Percentiles rank a stretch among this genome's conserved stretches.
Conservation (phyloP, 1,284 basidiomycete genomes). For the Cryptococcus sp. region DNA sequence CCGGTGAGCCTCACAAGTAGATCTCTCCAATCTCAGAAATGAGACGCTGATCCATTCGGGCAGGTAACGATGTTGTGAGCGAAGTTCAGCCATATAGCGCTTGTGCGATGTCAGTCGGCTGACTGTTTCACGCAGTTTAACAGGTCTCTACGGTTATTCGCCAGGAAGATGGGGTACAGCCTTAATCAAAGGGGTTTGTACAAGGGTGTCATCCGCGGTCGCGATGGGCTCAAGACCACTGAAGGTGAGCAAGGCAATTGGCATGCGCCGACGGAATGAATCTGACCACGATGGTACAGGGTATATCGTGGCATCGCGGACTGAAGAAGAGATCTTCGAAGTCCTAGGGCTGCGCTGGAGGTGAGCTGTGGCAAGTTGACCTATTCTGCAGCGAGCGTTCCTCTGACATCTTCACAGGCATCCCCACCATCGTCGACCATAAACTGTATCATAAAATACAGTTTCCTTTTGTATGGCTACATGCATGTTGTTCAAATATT, state of each 20-base stretch:
- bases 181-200: constrained; percentile 82
- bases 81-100: neutral
- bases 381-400: neutral
- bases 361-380: constrained; percentile 10
- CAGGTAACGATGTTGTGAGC: constrained; percentile 74
- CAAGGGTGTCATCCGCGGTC: constrained; percentile 66
- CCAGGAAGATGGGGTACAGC: constrained; percentile 72
- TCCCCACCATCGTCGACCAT: constrained; percentile 36
- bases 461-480: constrained; percentile 2
- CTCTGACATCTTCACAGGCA: constrained; percentile 14
- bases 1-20: constrained; percentile 54
- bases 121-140: constrained; percentile 64
- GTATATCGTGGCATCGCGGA: constrained; percentile 69
- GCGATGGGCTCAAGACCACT: constrained; percentile 61
- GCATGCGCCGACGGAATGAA: neutral
- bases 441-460: neutral
- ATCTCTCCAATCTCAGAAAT: constrained; percentile 43
- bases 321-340: constrained; percentile 77
- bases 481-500: constrained; percentile 8
- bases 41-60: constrained; percentile 4
- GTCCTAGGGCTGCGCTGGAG: constrained; percentile 57
- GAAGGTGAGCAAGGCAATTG: constrained; percentile 54
- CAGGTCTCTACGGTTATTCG: constrained; percentile 78
- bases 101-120: neutral
- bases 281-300: constrained; percentile 52